Evolutionary conservation across 2,329 filamentous ascomycete species (phyloP).

Genomic region (Thielaviopsis cerberus): DNA sequence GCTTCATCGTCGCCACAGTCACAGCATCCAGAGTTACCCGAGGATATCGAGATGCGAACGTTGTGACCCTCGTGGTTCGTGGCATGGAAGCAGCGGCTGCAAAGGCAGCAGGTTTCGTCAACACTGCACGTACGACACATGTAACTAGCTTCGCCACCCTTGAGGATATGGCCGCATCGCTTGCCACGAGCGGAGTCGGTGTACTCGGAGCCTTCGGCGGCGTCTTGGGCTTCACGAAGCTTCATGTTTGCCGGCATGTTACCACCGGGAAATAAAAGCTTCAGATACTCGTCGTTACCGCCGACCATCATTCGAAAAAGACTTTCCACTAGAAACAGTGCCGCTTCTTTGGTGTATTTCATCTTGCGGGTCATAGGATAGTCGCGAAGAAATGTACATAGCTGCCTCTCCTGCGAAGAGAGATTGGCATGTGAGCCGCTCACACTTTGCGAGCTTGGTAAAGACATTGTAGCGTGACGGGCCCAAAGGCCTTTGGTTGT

Average conservation of each 20-base stretch:
- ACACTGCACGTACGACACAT: conserved; percentile 83
- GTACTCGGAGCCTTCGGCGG: conserved; percentile 87
- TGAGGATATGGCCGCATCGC: conserved; percentile 94
- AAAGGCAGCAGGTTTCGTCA: conserved; percentile 90
- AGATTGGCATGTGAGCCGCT: conserved; percentile 18
- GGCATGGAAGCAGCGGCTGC: conserved; percentile 81
- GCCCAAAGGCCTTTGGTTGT: background rate
- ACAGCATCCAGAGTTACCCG: conserved; percentile 87
- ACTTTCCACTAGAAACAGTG: conserved; percentile 51
- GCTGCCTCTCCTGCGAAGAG: conserved; percentile 57
- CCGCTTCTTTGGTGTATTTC: conserved; percentile 56
- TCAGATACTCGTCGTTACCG: conserved; percentile 54
- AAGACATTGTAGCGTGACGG: conserved; percentile 26
- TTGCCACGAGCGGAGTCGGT: conserved; percentile 80
- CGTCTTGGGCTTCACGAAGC: conserved; percentile 72
- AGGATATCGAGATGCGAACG: conserved; percentile 72
- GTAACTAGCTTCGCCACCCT: conserved; percentile 81
- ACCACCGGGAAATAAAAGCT: conserved; percentile 66
- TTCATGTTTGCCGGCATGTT: conserved; percentile 49
- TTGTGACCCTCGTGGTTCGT: conserved; percentile 89
- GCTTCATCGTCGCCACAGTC: conserved; percentile 94
- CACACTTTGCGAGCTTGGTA: conserved; percentile 14
- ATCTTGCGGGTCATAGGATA: conserved; percentile 56
- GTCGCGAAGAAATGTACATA: conserved; percentile 65
- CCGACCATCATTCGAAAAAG: conserved; percentile 79